A percentile compares a stretch with the other conserved stretches of the same genome.
phyloP scores from a whole-genome alignment of 176 grass and related monocot genomes.

The Avena insularis region DNA sequence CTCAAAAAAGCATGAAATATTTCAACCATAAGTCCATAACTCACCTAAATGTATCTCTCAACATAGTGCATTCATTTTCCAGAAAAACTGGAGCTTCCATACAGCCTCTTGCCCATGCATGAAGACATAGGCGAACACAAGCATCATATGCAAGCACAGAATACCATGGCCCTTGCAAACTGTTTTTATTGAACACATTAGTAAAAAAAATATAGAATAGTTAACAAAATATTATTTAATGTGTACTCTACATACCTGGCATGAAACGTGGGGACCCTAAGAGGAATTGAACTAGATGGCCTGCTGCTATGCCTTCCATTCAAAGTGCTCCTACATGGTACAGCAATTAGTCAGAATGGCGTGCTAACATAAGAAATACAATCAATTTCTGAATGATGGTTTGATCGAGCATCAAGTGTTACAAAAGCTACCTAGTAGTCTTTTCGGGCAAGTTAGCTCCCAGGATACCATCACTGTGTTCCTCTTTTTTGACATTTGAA shows the following conservation, averaged over 20 bases:
- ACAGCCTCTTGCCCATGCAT: slow-evolving; percentile 96
- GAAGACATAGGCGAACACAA: slow-evolving; percentile 90
- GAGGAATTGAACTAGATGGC: slow-evolving; percentile 76
- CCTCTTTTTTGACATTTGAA: slow-evolving; percentile 52
- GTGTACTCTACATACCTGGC: slow-evolving; percentile 64
- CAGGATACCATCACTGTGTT: slow-evolving; percentile 36
- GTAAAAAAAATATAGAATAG: slow-evolving; percentile 31
- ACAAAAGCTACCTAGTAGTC: slow-evolving; percentile 65
- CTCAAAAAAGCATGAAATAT: not conserved
- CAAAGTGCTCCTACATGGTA: slow-evolving; percentile 45
- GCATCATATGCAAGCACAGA: slow-evolving; percentile 99
- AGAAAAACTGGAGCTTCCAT: slow-evolving; percentile 98
- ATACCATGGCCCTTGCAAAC: slow-evolving; percentile 95
- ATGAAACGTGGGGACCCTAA: slow-evolving; percentile 87
- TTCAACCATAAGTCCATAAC: slow-evolving; percentile 47
- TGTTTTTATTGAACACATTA: slow-evolving; percentile 52
- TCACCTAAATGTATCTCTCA: slow-evolving; percentile 92
- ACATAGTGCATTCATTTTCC: slow-evolving; percentile 87
- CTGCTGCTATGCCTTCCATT: slow-evolving; percentile 50
- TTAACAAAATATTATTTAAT: slow-evolving; percentile 40
- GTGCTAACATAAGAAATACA: slow-evolving; percentile 34
- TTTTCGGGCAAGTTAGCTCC: slow-evolving; percentile 50
- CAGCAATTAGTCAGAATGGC: slow-evolving; percentile 36
- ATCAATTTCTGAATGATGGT: slow-evolving; percentile 10
- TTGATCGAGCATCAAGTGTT: slow-evolving; percentile 27